Conservation (phyloP, 1,284 basidiomycete species). For the Cryptococcus sp. region DNA sequence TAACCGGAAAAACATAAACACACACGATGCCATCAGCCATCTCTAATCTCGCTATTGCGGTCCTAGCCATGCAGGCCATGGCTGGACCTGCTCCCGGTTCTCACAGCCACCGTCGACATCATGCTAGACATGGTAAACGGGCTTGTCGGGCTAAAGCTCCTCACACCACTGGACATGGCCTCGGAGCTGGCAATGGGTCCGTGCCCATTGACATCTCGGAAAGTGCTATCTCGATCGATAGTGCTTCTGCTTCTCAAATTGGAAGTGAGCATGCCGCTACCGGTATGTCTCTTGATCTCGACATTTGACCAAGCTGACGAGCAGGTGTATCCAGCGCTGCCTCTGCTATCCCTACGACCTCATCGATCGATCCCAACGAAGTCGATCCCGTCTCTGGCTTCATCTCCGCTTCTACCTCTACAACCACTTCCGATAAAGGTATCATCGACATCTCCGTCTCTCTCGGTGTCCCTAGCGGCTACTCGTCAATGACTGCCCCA, state of each 20-base stretch:
- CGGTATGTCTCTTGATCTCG: background rate
- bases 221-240: background rate
- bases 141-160: background rate
- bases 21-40: conserved; percentile 76
- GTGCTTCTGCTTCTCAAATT: background rate
- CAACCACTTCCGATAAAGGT: background rate
- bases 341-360: background rate
- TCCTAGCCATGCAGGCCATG: background rate
- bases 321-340: background rate
- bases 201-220: too few species aligned
- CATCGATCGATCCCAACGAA: background rate
- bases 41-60: conserved; percentile 76
- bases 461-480: background rate
- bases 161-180: too few species aligned
- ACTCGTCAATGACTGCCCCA: background rate
- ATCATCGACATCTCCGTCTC: background rate
- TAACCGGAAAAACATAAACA: background rate
- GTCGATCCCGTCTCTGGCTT: background rate
- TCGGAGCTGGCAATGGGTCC: too few species aligned
- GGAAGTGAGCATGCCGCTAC: background rate
- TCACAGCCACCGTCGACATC: background rate
- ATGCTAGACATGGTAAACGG: background rate
- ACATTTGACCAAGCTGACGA: background rate
- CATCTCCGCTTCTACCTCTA: background rate
- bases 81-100: background rate